Base-by-base conservation (phyloP, 176 grass and related monocot genomes). In the Oryza officinalis region DNA sequence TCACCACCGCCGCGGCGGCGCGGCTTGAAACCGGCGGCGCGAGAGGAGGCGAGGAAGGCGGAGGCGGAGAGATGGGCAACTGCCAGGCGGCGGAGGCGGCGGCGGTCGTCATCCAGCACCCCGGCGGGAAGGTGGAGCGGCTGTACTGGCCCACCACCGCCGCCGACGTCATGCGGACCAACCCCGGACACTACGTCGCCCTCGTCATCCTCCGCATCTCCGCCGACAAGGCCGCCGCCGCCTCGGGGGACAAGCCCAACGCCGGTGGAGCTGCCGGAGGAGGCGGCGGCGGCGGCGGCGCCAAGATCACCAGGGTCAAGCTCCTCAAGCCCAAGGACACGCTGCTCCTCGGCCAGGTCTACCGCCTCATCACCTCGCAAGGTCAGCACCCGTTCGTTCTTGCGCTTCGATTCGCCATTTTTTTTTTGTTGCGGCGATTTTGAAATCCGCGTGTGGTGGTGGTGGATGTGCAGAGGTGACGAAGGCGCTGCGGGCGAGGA, bases 281-380 rank as follows among this genome's bases (percentile, higher is more conserved):
- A 49, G 44, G 8, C 4, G 44, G 67, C 0, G 85, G 8, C 4
- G 44, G 67, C 0, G 85, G 80, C 18, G 64, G 80, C 0, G 91
- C 84, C 6, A 92, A 87, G 54, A 65, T 96, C 69, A 99, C 97
- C 33, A 69, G 97, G 40, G 97, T 96, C 71, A 94, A 93, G 77
- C 85, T 99, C 32, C 93, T 99, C 80, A 99, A 99, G 86, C 89
- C 97, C 49, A 99, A 96, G 81, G 97, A 99, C 76, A 85, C 76
- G 75, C 93, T 99, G 30, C 60, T 92, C 12, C 93, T 94, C 54
- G 97, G 97, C 35, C 97, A 96, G 84, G 91, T 96, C 69, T 99
- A 99, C 74, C 84, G 91, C 50, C 91, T 99, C 71, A 96, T 99
- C 76, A 92, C 97, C 79, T 71, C 97, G 17, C 89, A 99, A 96